Conservation (phyloP, 2,329 filamentous ascomycete species). For the Aspergillus phoenicis region DNA sequence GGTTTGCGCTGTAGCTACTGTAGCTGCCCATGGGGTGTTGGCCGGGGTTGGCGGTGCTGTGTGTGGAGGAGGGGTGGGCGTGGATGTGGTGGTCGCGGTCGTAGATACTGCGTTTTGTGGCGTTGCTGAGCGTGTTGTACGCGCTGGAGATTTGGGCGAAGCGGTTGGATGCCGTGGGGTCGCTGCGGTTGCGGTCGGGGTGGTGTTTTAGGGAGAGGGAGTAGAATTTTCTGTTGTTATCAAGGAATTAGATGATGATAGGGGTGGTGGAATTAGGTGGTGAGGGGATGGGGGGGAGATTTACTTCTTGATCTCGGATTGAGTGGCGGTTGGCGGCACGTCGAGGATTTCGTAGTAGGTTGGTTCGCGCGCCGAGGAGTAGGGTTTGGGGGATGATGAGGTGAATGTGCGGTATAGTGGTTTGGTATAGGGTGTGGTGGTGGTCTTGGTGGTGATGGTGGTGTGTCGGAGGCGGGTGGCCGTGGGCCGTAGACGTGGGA, state of each 20-base stretch:
- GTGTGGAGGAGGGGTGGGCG: constrained; percentile 33
- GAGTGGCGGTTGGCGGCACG: constrained; percentile 68
- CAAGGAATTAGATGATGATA: background rate
- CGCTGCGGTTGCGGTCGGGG: constrained; percentile 81
- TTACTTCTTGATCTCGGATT: constrained; percentile 82
- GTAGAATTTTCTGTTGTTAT: constrained; percentile 68
- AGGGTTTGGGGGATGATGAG: constrained; percentile 45
- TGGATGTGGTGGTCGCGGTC: constrained; percentile 62
- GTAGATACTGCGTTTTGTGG: constrained; percentile 75
- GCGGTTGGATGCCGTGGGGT: constrained; percentile 70
- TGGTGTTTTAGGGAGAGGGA: constrained; percentile 87
- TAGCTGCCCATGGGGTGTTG: constrained; percentile 55
- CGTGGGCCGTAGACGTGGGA: constrained; percentile 24
- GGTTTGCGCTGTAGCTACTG: constrained; percentile 49
- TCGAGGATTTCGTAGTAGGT: constrained; percentile 84
- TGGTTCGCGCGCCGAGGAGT: constrained; percentile 34
- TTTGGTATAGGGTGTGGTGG: background rate
- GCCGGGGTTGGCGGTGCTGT: constrained; percentile 33
- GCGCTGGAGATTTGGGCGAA: constrained; percentile 86
- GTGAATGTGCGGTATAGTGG: constrained; percentile 34
- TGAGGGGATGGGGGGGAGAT: background rate
- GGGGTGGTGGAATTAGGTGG: background rate
- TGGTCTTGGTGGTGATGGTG: constrained; percentile 1
- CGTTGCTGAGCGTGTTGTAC: constrained; percentile 73
- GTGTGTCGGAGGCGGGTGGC: constrained; percentile 10